phyloP scores from a whole-genome alignment of 179 eudicot genomes.

The Beta lomatogona region DNA sequence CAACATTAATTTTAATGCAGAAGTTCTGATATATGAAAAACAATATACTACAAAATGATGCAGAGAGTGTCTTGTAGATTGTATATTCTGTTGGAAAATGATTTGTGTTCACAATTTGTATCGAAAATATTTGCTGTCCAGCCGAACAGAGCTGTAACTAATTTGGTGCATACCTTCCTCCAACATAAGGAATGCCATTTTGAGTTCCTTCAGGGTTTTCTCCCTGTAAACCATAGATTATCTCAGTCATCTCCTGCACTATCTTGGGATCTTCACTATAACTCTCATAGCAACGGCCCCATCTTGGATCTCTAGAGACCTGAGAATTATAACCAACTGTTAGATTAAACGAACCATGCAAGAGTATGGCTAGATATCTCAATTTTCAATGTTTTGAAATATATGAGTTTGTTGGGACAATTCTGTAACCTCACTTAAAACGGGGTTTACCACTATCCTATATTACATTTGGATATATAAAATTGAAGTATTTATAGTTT shows the following conservation, averaged over 20 bases:
- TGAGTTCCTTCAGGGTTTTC: conserved; percentile 43
- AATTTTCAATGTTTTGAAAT: too few relatives aligned
- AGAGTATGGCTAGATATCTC: background rate
- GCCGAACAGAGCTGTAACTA: too few relatives aligned
- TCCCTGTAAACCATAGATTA: conserved; percentile 72
- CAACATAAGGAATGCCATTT: conserved; percentile 56
- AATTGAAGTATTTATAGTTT: too few relatives aligned
- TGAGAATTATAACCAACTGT: conserved; percentile 15
- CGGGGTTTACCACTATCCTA: too few relatives aligned
- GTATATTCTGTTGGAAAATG: too few relatives aligned
- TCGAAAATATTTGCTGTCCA: background rate
- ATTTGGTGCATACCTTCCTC: conserved; percentile 43
- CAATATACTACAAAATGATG: too few relatives aligned
- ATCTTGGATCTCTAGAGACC: conserved; percentile 86
- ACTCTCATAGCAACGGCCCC: conserved; percentile 82
- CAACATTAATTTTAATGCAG: background rate
- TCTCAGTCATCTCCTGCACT: conserved; percentile 66
- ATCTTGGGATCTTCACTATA: conserved; percentile 75
- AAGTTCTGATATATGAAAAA: too few relatives aligned
- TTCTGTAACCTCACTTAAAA: too few relatives aligned
- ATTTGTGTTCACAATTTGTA: too few relatives aligned
- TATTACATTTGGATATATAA: too few relatives aligned
- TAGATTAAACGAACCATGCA: background rate
- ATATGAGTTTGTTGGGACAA: too few relatives aligned
- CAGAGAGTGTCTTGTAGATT: too few relatives aligned